phyloP scores from a whole-genome alignment of 805 yeast species.

The Metschnikowia arizonensis region DNA sequence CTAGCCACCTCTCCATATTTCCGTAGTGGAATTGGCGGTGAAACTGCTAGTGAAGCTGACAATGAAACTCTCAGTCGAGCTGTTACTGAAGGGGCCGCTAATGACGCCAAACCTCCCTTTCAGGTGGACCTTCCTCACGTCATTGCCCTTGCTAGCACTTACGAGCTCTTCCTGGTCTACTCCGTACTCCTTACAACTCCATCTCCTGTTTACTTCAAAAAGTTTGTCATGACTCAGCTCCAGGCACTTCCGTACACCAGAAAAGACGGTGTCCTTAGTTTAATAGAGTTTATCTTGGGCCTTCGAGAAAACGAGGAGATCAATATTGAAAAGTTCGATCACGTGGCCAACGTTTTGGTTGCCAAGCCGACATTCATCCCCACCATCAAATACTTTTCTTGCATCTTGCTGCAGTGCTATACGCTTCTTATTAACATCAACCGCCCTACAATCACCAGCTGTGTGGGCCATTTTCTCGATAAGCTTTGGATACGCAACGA shows the following conservation, averaged over 20 bases:
- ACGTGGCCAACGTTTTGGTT: slow-evolving; percentile 61
- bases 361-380: slow-evolving; percentile 54
- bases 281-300: slow-evolving; percentile 76
- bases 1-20: slow-evolving; percentile 34
- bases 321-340: slow-evolving; percentile 59
- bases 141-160: slow-evolving; percentile 56
- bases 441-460: slow-evolving; percentile 55
- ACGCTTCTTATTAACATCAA: slow-evolving; percentile 54
- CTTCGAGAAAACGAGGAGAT: slow-evolving; percentile 69
- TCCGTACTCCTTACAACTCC: slow-evolving; percentile 52
- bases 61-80: no score
- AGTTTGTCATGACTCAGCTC: slow-evolving; percentile 46
- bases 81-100: no score
- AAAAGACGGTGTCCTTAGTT: slow-evolving; percentile 63
- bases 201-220: slow-evolving; percentile 44
- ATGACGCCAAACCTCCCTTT: no score
- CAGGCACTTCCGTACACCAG: slow-evolving; percentile 52
- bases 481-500: slow-evolving; percentile 48
- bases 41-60: no score
- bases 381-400: slow-evolving; percentile 48
- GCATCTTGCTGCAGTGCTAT: slow-evolving; percentile 62
- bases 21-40: no score
- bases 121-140: slow-evolving; percentile 15
- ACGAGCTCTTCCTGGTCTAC: slow-evolving; percentile 57
- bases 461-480: slow-evolving; percentile 53